phyloP scores from a whole-genome alignment of 805 yeast species.

The Komagataella phaffii region DNA sequence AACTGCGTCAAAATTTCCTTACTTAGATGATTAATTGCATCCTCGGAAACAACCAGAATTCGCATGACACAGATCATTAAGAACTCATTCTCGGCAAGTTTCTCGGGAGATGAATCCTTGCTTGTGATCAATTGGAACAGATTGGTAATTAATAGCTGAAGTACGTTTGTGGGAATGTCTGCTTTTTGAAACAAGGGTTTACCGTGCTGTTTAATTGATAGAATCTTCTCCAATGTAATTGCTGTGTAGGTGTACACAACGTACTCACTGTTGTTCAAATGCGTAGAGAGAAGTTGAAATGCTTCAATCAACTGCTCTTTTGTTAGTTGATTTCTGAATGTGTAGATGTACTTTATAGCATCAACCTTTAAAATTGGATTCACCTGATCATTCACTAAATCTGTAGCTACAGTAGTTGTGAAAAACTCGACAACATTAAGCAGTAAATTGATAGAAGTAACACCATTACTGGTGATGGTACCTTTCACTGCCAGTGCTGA shows the following conservation, averaged over 20 bases:
- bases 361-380: conserved; percentile 82
- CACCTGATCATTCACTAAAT: conserved; percentile 42
- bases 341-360: conserved; percentile 81
- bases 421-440: conserved; percentile 85
- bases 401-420: conserved; percentile 67
- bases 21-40: conserved; percentile 34
- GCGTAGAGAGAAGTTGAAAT: conserved; percentile 64
- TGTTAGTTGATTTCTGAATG: conserved; percentile 85
- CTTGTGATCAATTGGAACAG: conserved; percentile 55
- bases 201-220: conserved; percentile 57
- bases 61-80: conserved; percentile 84
- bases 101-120: conserved; percentile 63
- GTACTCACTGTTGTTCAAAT: conserved; percentile 50
- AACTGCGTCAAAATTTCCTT: conserved; percentile 47
- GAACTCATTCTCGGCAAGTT: conserved; percentile 89
- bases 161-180: conserved; percentile 53
- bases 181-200: conserved; percentile 52
- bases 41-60: conserved; percentile 60
- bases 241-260: conserved; percentile 92
- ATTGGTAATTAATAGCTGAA: conserved; percentile 46
- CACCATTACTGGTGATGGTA: conserved; percentile 73
- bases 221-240: conserved; percentile 78
- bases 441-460: conserved; percentile 70
- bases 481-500: conserved; percentile 89
- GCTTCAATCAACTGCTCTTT: conserved; percentile 72